Percentiles rank a stretch among this genome's conserved stretches.
phyloP scores from a whole-genome alignment of 179 eudicot species.

The Actinidia polygama region DNA sequence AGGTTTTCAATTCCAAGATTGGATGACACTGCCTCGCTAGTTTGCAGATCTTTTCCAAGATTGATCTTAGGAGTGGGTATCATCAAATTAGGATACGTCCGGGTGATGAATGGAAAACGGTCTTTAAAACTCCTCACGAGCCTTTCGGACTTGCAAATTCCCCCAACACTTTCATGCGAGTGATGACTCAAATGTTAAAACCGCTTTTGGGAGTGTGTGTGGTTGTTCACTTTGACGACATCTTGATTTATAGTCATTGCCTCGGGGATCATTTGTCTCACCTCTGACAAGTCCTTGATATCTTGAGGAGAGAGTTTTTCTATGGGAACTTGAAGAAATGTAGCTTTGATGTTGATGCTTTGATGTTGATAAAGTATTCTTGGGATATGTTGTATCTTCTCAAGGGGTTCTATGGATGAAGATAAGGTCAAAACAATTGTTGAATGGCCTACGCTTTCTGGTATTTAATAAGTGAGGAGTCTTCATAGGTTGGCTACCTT shows the following conservation, averaged over 20 bases:
- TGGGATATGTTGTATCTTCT: background rate
- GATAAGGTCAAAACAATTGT: background rate
- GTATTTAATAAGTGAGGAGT: background rate
- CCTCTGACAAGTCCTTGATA: background rate
- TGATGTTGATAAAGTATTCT: background rate
- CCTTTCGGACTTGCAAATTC: background rate
- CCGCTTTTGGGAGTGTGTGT: background rate
- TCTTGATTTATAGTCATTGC: background rate
- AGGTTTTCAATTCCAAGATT: background rate
- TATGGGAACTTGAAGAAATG: background rate
- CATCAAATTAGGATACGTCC: background rate
- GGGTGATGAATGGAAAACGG: background rate
- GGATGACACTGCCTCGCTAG: background rate
- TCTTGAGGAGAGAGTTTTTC: background rate
- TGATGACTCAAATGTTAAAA: background rate
- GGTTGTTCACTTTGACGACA: background rate
- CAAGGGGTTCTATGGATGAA: background rate
- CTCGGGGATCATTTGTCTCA: background rate
- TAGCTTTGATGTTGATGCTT: background rate
- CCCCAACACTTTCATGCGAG: background rate
- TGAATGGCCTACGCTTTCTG: background rate
- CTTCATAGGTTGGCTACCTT: too few relatives aligned
- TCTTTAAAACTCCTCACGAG: background rate
- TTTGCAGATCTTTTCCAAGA: too few relatives aligned
- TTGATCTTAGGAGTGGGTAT: background rate